Evolutionary conservation across 2,329 filamentous ascomycete genomes (phyloP).

Genomic region (Alternaria sp.): DNA sequence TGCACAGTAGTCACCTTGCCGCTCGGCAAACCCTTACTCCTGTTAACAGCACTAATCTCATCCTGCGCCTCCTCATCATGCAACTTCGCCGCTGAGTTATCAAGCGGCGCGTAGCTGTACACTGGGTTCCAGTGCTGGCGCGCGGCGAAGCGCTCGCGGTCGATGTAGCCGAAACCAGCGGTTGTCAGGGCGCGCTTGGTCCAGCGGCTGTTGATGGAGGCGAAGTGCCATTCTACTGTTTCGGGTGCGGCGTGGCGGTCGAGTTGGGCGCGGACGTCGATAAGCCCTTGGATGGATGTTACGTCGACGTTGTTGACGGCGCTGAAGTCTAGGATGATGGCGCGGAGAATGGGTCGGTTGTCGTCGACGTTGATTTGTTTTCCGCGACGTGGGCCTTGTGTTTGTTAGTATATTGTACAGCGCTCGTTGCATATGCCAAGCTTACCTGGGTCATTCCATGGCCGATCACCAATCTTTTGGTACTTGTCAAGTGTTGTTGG

Average conservation of each 20-base stretch:
- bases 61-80: slow-evolving; percentile 50
- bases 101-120: slow-evolving; percentile 91
- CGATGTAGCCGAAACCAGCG: slow-evolving; percentile 81
- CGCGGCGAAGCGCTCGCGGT: slow-evolving; percentile 57
- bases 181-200: slow-evolving; percentile 85
- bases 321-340: slow-evolving; percentile 92
- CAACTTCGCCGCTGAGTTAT: slow-evolving; percentile 67
- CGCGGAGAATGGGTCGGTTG: slow-evolving; percentile 74
- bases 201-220: slow-evolving; percentile 93
- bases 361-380: slow-evolving; percentile 56
- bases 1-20: slow-evolving; percentile 71
- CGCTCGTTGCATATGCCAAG: neutral
- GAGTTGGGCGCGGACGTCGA: slow-evolving; percentile 93
- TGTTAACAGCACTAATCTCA: slow-evolving; percentile 20
- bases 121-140: slow-evolving; percentile 82
- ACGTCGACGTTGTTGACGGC: slow-evolving; percentile 94
- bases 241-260: slow-evolving; percentile 83
- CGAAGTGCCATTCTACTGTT: slow-evolving; percentile 91
- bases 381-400: slow-evolving; percentile 60
- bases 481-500: slow-evolving; percentile 76
- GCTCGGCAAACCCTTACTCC: slow-evolving; percentile 23
- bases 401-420: neutral
- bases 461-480: slow-evolving; percentile 66
- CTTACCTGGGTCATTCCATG: slow-evolving; percentile 88
- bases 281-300: slow-evolving; percentile 88